phyloP scores from a whole-genome alignment of 1,139 yeast species.

The Geotrichum europaeum region DNA sequence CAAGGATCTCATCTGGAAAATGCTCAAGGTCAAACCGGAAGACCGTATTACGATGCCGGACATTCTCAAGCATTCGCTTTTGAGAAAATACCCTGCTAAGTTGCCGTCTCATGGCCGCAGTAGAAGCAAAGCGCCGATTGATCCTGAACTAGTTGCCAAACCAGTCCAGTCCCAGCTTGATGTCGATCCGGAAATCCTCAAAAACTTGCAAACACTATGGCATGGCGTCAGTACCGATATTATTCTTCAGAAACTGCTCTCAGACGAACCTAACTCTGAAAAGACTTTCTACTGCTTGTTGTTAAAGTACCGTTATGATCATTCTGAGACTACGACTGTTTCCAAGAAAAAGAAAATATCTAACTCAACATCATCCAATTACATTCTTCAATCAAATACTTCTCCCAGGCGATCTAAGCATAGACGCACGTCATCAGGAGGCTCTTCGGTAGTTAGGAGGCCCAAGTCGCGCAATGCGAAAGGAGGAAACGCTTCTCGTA shows the following conservation, averaged over 20 bases:
- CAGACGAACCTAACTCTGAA: conserved; percentile 65
- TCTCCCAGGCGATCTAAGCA: not conserved
- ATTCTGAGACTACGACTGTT: conserved; percentile 30
- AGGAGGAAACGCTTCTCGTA: conserved; percentile 3
- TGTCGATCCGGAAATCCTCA: conserved; percentile 76
- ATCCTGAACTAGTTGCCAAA: conserved; percentile 21
- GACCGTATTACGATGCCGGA: conserved; percentile 70
- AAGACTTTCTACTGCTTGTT: conserved; percentile 84
- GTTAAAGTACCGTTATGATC: conserved; percentile 79
- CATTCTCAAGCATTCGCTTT: conserved; percentile 72
- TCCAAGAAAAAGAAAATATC: not conserved
- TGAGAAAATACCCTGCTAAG: conserved; percentile 58
- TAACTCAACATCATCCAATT: not conserved
- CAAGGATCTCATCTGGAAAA: conserved; percentile 71
- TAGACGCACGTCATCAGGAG: conserved; percentile 1
- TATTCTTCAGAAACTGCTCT: conserved; percentile 54
- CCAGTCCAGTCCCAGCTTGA: conserved; percentile 50
- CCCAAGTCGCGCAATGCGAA: not conserved
- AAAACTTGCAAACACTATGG: conserved; percentile 82
- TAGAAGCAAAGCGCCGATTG: not conserved
- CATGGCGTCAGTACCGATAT: conserved; percentile 71
- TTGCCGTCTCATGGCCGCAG: not conserved
- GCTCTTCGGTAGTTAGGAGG: not conserved
- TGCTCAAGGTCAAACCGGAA: conserved; percentile 75
- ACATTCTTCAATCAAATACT: not conserved